Base-by-base conservation (phyloP, 805 yeast genomes). In the Lipomyces kockii region DNA sequence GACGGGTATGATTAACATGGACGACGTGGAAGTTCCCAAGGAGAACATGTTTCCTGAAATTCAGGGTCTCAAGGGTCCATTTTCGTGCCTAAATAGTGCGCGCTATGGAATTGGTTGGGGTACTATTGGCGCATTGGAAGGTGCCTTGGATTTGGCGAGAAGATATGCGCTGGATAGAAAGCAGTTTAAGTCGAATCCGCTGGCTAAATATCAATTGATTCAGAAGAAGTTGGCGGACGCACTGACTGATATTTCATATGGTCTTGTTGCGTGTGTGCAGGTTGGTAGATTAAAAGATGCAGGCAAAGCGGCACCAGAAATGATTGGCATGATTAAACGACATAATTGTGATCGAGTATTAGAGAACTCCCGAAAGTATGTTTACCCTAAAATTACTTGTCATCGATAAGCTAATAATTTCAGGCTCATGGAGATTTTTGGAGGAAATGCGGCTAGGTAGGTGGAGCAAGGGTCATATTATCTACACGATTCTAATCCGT, bases 71-170 rank as follows among this genome's bases (percentile, higher is more conserved):
- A 81, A 79, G 75, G 83, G 83, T n/a, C 83, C 83, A 7, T 81
- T 81, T 72, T 75, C 83, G 3, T 81, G 83, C 59, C 74, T 81
- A 39, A 81, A 81, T 73, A 76, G 79, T 60, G 83, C 83, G 12
- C 76, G 83, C 22, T 78, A 74, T 58, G 83, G 83, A 9, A 81
- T 81, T 60, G 78, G 83, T 11, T 81, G 82, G 82, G 83, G 83
- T 37, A 72, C 79, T 17, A 79, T 81, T 76, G 83, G 83, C 27
- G 83, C 83, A 1, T 75, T 81, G 35, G 83, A 80, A 69, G 82
- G 78, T 59, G 76, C 82, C 1, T 67, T 81, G 39, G 73, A 71
- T 17, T 71, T 78, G 22, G 76, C 83, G 3, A 75, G 83, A 49
- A 72, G 71, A 52, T 81, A 81, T 71, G 61, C 82, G 3, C 70